phyloP scores from a whole-genome alignment of 2,329 filamentous ascomycete genomes.

The Paecilomyces variotii region DNA sequence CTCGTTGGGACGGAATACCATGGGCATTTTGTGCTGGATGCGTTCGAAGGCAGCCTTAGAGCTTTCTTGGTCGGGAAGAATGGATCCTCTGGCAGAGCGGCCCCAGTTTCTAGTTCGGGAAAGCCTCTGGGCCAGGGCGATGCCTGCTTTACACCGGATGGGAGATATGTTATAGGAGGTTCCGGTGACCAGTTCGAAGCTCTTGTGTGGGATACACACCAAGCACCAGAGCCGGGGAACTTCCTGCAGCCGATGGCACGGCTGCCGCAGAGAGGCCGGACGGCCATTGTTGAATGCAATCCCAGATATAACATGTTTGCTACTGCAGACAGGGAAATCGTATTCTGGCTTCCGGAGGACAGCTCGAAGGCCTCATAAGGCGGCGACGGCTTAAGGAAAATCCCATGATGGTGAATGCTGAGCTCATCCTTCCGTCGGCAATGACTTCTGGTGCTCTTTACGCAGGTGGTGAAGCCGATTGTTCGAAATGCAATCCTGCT shows the following conservation, averaged over 20 bases:
- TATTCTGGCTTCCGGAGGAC: slow-evolving; percentile 70
- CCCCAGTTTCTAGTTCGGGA: slow-evolving; percentile 46
- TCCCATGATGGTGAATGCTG: slow-evolving; percentile 5
- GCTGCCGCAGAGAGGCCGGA: slow-evolving; percentile 46
- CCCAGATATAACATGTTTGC: slow-evolving; percentile 87
- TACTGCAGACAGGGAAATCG: slow-evolving; percentile 74
- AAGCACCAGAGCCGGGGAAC: slow-evolving; percentile 49
- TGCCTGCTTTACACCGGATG: slow-evolving; percentile 82
- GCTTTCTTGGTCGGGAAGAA: slow-evolving; percentile 56
- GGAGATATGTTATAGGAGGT: slow-evolving; percentile 81
- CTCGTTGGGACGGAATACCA: slow-evolving; percentile 74
- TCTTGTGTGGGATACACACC: slow-evolving; percentile 76
- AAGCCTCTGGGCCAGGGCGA: slow-evolving; percentile 57
- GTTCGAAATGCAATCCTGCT: background rate
- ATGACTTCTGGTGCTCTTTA: background rate
- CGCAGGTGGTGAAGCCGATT: background rate
- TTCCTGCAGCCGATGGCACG: slow-evolving; percentile 31
- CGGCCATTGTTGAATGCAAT: slow-evolving; percentile 76
- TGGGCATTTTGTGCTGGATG: slow-evolving; percentile 88
- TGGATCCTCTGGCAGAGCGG: slow-evolving; percentile 41
- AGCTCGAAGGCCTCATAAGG: slow-evolving; percentile 14
- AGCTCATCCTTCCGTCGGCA: background rate
- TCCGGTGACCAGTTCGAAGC: slow-evolving; percentile 60
- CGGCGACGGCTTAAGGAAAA: slow-evolving; percentile 17
- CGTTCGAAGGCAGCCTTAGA: slow-evolving; percentile 74